Conservation (phyloP, 2,329 filamentous ascomycete genomes). For the Mariannaea sp. region DNA sequence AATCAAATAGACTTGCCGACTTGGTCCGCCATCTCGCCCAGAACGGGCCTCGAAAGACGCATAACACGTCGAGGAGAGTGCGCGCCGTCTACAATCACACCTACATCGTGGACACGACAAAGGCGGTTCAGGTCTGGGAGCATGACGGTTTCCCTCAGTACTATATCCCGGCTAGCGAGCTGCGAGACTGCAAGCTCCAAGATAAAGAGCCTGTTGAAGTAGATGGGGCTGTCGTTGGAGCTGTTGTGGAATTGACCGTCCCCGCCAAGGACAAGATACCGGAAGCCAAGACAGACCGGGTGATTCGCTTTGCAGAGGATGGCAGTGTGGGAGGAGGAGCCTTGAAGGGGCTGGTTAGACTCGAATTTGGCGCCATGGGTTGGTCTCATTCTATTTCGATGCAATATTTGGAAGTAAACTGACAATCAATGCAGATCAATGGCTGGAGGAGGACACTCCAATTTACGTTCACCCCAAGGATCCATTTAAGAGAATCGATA, state of each 20-base stretch:
- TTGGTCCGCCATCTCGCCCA: neutral
- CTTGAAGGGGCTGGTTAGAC: slow-evolving; percentile 40
- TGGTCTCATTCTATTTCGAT: neutral
- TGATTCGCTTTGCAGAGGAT: slow-evolving; percentile 48
- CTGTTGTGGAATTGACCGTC: slow-evolving; percentile 42
- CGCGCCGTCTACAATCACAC: slow-evolving; percentile 3
- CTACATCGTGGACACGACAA: neutral
- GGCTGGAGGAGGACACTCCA: slow-evolving; percentile 61
- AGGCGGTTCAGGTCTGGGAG: neutral
- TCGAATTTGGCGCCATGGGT: slow-evolving; percentile 46
- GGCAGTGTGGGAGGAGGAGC: slow-evolving; percentile 43
- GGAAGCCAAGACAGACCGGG: slow-evolving; percentile 40
- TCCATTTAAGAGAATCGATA: slow-evolving; percentile 68
- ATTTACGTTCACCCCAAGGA: slow-evolving; percentile 69
- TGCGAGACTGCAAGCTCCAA: slow-evolving; percentile 37
- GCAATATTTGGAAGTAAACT: neutral
- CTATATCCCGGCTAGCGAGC: slow-evolving; percentile 44
- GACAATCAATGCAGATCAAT: slow-evolving; percentile 40
- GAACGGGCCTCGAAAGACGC: slow-evolving; percentile 1
- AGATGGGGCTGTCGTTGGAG: slow-evolving; percentile 33
- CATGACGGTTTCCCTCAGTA: slow-evolving; percentile 55
- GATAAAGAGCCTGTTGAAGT: slow-evolving; percentile 37
- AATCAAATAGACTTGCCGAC: neutral
- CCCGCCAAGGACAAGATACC: slow-evolving; percentile 30
- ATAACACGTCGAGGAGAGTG: neutral